phyloP scores from a whole-genome alignment of 1,284 basidiomycete genomes.

The Blastosporella zonata region DNA sequence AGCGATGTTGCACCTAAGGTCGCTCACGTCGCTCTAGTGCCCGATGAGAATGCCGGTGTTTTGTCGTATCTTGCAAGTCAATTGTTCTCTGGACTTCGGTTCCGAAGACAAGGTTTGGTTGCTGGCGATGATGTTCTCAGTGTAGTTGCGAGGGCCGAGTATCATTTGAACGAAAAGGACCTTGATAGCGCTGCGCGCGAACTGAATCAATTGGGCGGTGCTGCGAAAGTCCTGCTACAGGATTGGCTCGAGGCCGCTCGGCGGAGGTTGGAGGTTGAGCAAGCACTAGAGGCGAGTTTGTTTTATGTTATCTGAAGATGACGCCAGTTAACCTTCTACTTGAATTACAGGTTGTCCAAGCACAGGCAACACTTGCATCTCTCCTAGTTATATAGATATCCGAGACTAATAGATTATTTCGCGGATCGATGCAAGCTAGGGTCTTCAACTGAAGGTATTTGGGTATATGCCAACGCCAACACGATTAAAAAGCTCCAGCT shows the following conservation, averaged over 20 bases:
- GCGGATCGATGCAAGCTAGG: slow-evolving; percentile 1
- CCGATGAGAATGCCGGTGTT: slow-evolving; percentile 84
- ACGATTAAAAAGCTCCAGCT: slow-evolving; percentile 1
- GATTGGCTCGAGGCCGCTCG: slow-evolving; percentile 96
- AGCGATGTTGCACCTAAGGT: slow-evolving; percentile 84
- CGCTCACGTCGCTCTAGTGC: slow-evolving; percentile 86
- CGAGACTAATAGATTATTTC: slow-evolving; percentile 15
- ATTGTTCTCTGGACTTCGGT: slow-evolving; percentile 74
- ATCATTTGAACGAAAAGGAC: slow-evolving; percentile 89
- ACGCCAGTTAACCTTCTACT: slow-evolving; percentile 1
- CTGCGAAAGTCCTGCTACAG: slow-evolving; percentile 76
- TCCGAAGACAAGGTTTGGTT: slow-evolving; percentile 74
- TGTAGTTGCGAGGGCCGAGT: slow-evolving; percentile 87
- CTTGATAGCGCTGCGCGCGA: slow-evolving; percentile 90
- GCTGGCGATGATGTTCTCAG: slow-evolving; percentile 84
- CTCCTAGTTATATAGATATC: slow-evolving; percentile 55
- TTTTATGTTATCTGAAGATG: not conserved
- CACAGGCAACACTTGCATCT: slow-evolving; percentile 66
- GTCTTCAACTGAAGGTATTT: not conserved
- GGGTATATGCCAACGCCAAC: not conserved
- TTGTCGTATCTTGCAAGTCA: slow-evolving; percentile 85
- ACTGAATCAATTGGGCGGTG: slow-evolving; percentile 87
- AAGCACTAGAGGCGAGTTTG: slow-evolving; percentile 78
- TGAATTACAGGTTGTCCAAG: slow-evolving; percentile 65
- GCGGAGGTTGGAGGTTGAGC: slow-evolving; percentile 86